These are phyloP conservation scores for Phytophthora megakarya DNA, from an alignment of 352 stramenopile genomes.

Conservation along the genomic window DNA sequence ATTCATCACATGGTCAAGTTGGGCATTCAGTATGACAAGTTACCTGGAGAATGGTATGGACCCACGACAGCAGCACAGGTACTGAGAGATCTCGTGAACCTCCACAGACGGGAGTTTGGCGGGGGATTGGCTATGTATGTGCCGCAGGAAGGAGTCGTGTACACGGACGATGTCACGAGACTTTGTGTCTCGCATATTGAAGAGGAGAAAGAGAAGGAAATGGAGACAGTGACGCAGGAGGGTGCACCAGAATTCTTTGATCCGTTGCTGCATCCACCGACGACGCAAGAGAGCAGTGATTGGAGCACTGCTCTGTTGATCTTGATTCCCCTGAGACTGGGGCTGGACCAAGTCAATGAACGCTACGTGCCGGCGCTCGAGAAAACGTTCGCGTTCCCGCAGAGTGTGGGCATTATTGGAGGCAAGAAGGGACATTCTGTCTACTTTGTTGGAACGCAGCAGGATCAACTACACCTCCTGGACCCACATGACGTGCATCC, in stretches of 20 bases:
- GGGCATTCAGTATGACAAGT: constrained; percentile 90
- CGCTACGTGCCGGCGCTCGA: constrained; percentile 77
- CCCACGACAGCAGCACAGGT: constrained; percentile 90
- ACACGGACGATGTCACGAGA: constrained; percentile 74
- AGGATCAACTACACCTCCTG: constrained; percentile 78
- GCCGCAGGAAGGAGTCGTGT: constrained; percentile 84
- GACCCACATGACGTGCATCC: constrained; percentile 86
- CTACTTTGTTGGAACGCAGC: constrained; percentile 94
- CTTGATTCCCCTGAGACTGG: constrained; percentile 92
- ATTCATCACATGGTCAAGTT: constrained; percentile 93
- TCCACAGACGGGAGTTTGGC: constrained; percentile 56
- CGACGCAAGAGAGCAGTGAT: constrained; percentile 42
- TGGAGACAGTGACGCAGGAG: constrained; percentile 2
- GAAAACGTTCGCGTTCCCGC: constrained; percentile 88
- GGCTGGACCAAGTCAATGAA: constrained; percentile 87
- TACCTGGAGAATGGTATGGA: constrained; percentile 93
- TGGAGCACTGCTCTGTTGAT: constrained; percentile 92
- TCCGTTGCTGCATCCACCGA: constrained; percentile 78
- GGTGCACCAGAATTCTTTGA: constrained; percentile 69
- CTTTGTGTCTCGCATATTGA: constrained; percentile 73
- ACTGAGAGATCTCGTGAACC: constrained; percentile 85
- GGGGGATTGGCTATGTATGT: constrained; percentile 73
- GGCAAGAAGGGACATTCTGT: constrained; percentile 94
- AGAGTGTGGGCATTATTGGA: constrained; percentile 95
- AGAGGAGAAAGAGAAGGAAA: constrained; percentile 19